Evolutionary conservation across 140 eudicot species (phyloP), one percentile per base, ranked within the genome.

Genomic region (Cichorium intybus): DNA sequence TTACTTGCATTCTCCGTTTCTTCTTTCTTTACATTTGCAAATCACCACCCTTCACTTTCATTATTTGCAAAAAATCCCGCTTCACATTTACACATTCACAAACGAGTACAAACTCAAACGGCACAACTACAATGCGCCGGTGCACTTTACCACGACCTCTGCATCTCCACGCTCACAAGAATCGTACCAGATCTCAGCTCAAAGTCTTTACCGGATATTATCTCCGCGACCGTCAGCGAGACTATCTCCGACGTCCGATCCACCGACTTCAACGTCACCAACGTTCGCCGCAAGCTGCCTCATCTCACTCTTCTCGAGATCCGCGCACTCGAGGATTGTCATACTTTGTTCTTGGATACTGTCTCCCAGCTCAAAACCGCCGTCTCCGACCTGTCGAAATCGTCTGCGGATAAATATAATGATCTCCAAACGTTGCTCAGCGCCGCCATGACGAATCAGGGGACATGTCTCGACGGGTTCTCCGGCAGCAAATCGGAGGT

Each of bases 401-500:
- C 87, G 1, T 52, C 94, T 12, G 49, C 43, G 15, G 26, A 43
- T 3, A 73, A 83, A 10, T 79, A 79, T 69, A 50, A 71, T 20
- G 86, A 84, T 57, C 34, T 91, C n/a, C 83, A 49, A 14, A 84
- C 97, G 2, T 60, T 82, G 20, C 75, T 91, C 33, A 87, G 96
- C 54, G 97, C 80, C 6, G 97, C 95, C 20, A 91, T 91, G 95
- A 91, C 97, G 6, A 88, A 88, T 37, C 94, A 85, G 61, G 80
- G 59, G 60, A 88, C 96, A 11, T 88, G 96, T 61, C 88, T 89
- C 10, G 95, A 88, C 27, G 96, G 90, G 2, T 84, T 88, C 34
- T 84, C 77, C 5, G 79, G 79, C 26, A 75, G 90, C 41, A 69
- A 75, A 23, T 54, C 75, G 7, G 67, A 80, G 56, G 79, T 82